Base-by-base conservation (phyloP, 768 basidiomycete species). In the Kwoniella sp. region DNA sequence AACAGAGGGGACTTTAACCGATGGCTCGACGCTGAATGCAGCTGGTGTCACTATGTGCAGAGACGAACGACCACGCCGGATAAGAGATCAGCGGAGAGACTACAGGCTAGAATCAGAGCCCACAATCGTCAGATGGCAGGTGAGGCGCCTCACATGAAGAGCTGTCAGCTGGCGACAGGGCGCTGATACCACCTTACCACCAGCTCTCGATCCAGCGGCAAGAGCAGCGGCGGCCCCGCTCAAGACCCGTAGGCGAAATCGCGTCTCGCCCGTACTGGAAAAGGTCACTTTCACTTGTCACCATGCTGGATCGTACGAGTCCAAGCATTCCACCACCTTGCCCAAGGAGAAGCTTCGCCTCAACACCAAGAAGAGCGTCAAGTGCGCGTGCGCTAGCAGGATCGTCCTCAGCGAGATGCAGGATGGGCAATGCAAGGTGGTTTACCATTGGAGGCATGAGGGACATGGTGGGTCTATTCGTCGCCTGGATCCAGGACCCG, bases 241-340 rank as follows among this genome's bases (percentile, higher is more conserved):
- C 22, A 70, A 70, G 47, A 57, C 50, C 28, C 45, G 69, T 5
- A 44, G 61, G n/a, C 45, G 69, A 17, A 56, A 47, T 19, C 42
- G 59, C 3, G 62, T 59, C 7, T 67, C 69, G 5, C 33, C 51
- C 4, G 61, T 70, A 7, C 19, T 53, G 17, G 59, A 65, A 27
- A 70, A 70, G 46, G 57, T 70, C 47, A 70, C 69, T n/a, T 70
- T 56, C 40, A 67, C 69, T 12, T 70, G 69, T 28, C 69, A 70
- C 52, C 69, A 70, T 40, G 63, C 69, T 9, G 69, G 69, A 14
- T 57, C 36, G 22, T 70, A 70, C 46, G 37, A 48, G 6, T 56
- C 69, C 2, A 59, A 62, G 38, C 69, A 70, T 42, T 60, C 57
- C 1, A 19, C 44, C 4, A 34, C 42, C 11, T 37, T 70, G 10